Conservation (phyloP, 306 rosid species). For the apple (Malus domestica) region DNA sequence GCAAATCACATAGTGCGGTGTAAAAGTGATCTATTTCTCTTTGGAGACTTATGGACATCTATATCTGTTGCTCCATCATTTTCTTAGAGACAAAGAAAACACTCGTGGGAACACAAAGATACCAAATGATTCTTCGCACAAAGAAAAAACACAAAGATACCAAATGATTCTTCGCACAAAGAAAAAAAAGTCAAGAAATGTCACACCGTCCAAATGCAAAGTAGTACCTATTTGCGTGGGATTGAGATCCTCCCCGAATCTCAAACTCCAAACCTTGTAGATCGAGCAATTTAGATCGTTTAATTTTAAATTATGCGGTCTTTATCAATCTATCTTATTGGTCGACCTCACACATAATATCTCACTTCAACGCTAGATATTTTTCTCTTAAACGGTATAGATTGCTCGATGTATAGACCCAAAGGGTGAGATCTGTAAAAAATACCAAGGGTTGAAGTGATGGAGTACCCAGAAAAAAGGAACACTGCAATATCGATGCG, state of each 20-base stretch:
- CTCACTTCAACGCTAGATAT: accelerated
- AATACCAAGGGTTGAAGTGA: not conserved
- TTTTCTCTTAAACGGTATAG: too few relatives aligned
- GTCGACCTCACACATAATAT: too few relatives aligned
- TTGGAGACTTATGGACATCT: not conserved
- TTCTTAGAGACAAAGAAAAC: not conserved
- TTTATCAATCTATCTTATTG: accelerated
- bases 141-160: not conserved
- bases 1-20: too few relatives aligned
- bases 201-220: not conserved
- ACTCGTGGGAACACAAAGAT: not conserved
- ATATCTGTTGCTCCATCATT: not conserved
- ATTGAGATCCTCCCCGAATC: too few relatives aligned
- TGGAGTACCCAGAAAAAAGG: not conserved
- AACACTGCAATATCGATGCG: not conserved
- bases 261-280: too few relatives aligned
- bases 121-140: not conserved
- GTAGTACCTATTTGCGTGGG: not conserved
- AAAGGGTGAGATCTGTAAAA: accelerated
- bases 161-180: not conserved
- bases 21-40: not conserved
- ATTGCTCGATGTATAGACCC: too few relatives aligned
- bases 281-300: too few relatives aligned
- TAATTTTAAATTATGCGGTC: too few relatives aligned
- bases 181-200: not conserved